phyloP scores from a whole-genome alignment of 495 filamentous ascomycete species.

The Hypoxylon perforatum region DNA sequence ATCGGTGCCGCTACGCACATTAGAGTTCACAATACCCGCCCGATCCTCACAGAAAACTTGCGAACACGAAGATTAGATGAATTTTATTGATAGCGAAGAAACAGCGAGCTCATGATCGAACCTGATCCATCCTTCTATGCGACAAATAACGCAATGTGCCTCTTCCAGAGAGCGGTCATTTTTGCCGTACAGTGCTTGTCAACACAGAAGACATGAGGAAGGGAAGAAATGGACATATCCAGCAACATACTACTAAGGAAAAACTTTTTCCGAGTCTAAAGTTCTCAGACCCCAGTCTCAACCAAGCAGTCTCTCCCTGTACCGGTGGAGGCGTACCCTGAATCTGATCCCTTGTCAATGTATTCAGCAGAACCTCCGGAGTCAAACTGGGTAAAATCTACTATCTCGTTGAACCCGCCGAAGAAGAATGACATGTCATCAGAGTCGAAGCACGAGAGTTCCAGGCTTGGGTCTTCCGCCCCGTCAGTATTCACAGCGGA shows the following conservation, averaged over 20 bases:
- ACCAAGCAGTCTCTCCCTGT: conserved; percentile 21
- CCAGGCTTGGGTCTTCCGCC: conserved; percentile 14
- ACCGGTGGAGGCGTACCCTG: conserved; percentile 41
- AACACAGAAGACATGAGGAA: conserved; percentile 2
- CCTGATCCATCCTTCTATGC: neutral
- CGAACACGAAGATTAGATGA: conserved; percentile 8
- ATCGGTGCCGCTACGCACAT: neutral
- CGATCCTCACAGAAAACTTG: neutral
- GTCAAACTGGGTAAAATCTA: conserved; percentile 21
- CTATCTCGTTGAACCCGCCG: conserved; percentile 17
- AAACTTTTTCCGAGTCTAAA: neutral
- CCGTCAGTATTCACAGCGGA: conserved; percentile 12
- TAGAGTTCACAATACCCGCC: neutral
- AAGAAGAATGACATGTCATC: conserved; percentile 4
- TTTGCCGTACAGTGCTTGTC: neutral
- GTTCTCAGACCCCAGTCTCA: conserved; percentile 6
- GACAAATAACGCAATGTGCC: neutral
- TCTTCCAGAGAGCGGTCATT: neutral
- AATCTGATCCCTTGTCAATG: conserved; percentile 36
- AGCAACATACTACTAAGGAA: neutral
- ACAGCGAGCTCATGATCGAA: neutral
- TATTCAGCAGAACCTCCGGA: conserved; percentile 17
- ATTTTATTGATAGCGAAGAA: neutral
- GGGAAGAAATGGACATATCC: conserved; percentile 1
- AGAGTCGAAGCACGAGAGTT: conserved; percentile 30